Base-by-base conservation (phyloP, 2,329 filamentous ascomycete genomes). In the Curvularia verruculosa region DNA sequence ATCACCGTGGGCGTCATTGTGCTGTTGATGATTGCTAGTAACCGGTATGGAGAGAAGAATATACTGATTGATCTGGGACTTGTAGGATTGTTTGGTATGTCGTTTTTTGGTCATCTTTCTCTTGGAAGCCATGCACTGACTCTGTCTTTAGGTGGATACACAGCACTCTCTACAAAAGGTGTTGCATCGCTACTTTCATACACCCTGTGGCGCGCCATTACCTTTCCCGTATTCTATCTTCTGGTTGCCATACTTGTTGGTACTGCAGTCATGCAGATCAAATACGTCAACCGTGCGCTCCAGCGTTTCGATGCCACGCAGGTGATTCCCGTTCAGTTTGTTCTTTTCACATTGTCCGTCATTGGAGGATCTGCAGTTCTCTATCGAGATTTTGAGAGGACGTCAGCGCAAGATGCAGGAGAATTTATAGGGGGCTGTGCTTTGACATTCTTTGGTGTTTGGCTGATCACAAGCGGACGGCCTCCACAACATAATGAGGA, bases 291-390 rank as follows among this genome's bases (percentile, higher is more conserved):
- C 79, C 90, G 86, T 49, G 88, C 89, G 1, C 82, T 99, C 50
- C 93, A 97, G 74, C 87, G 91, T 45, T 99, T 98, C 79, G 92
- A 97, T 76, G 96, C 95, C 6, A 99, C 95, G 0, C 92, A 97
- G 75, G 95, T 99, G 66, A 99, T 99, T 61, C 95, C 95, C 0
- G 95, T 95, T 13, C 95, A 99, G 71, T 99, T 99, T 68, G 95
- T 99, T 48, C 85, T 96, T 61, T 99, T 99, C 75, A 99, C 95
- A 0, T 83, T 99, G 7, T 96, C 91, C 5, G 95, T 98, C 61
- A 98, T 99, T 66, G 83, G 96, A 49, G 95, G 95, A 54, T 97
- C 93, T 69, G 94, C 94, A 1, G 84, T 99, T 8, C 80, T 99
- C 5, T 99, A 98, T 74, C 88, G 94, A 48, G 95, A 99, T 75